Evolutionary conservation across 148 eudicot species (phyloP), one percentile per base, ranked within the genome.

Genomic region (Salicornia ramosissima): DNA sequence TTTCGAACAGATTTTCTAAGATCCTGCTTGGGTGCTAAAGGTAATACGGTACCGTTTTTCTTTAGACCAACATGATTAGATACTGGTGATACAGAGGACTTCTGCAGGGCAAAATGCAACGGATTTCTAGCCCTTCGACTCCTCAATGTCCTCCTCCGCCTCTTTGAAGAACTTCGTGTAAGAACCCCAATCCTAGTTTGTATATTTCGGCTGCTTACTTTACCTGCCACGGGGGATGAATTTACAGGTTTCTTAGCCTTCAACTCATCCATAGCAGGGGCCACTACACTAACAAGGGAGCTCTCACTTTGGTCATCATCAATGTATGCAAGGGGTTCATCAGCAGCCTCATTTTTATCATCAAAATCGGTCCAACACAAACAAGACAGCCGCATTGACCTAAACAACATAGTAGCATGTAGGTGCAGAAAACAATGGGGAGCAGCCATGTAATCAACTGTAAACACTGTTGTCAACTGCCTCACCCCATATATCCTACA

Each of bases 111-210:
- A 71, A 88, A 65, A 67, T 30, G 61, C 22, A 80, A 78, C 30
- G 88, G 79, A 28, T 75, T 83, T 69, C 83, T 77, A 50, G 82
- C 80, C 70, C 86, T 84, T 58, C 86, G 80, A 43, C 82, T 82
- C 72, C 89, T 83, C 74, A 83, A 66, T 53, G 96, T 90, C 74
- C 90, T 88, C 68, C 88, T 83, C 6, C 83, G 74, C 70, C 83
- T 81, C 82, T 86, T 88, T 28, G 83, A 84, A 50, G 83, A 69
- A 71, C 78, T 75, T 22, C 83, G 86, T 33, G 84, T 65, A 53
- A 43, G 66, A 47, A 80, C 64, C 22, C 81, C 79, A 68, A 63
- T 75, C 65, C 85, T 85, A 21, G 54, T 31, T 30, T 71, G 84
- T 12, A 78, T 63, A 76, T 39, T 69, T 66, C 84, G 77, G 57